Conservation (phyloP, 768 basidiomycete species). For the Paxillus ammoniavirescens region DNA sequence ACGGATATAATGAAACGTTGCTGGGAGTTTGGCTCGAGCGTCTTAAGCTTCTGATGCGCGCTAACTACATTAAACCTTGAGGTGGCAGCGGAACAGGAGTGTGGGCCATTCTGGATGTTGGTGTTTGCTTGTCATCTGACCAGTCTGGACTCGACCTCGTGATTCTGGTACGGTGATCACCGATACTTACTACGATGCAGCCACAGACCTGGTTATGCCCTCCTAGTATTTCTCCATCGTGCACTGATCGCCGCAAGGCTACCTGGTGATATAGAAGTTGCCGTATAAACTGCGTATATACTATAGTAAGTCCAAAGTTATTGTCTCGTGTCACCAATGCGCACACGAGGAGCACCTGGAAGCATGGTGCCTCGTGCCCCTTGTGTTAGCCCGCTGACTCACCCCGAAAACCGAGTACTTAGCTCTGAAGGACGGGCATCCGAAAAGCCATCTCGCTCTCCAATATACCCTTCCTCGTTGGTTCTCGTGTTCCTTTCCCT, state of each 20-base stretch:
- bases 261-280: too few species aligned
- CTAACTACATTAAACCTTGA: background rate
- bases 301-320: too few species aligned
- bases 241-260: background rate
- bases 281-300: too few species aligned
- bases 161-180: background rate
- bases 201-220: too few species aligned
- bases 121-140: background rate
- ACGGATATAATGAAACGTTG: background rate
- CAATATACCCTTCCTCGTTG: constrained; percentile 7
- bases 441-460: background rate
- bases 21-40: background rate
- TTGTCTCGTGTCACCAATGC: too few species aligned
- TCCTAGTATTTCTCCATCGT: background rate
- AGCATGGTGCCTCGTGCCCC: background rate
- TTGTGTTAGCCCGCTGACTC: background rate
- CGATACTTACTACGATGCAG: too few species aligned
- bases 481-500: background rate
- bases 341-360: background rate
- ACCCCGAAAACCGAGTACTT: background rate
- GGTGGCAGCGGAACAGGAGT: constrained; percentile 11
- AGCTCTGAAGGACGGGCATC: background rate
- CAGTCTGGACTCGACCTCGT: background rate
- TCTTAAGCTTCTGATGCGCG: background rate
- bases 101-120: constrained; percentile 17